These are phyloP conservation scores for Leucosporidium scottii DNA, from an alignment of 768 basidiomycete species.

Conservation along the genomic window DNA sequence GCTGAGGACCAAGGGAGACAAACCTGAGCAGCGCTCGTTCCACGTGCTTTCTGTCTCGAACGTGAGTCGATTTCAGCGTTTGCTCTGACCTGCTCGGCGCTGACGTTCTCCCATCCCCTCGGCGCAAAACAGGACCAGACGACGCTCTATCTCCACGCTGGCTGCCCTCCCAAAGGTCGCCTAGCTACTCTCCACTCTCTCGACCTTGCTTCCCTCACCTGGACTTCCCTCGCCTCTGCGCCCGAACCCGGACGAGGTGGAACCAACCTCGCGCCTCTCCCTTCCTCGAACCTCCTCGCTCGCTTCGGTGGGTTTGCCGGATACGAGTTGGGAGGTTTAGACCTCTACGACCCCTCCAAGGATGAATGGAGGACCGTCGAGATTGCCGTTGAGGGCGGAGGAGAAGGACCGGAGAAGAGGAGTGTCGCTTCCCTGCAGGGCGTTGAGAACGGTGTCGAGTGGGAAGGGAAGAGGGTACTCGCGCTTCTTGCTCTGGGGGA, in stretches of 20 bases:
- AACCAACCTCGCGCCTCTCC: constrained; percentile 43
- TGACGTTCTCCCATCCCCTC: not conserved
- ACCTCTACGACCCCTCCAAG: constrained; percentile 41
- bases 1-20: constrained; percentile 38
- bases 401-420: constrained; percentile 40
- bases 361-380: constrained; percentile 36
- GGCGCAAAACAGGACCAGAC: constrained; percentile 30
- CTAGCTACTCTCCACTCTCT: constrained; percentile 43
- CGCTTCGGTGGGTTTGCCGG: constrained; percentile 43
- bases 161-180: constrained; percentile 45
- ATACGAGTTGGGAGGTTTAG: constrained; percentile 44
- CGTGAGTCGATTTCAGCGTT: constrained; percentile 7
- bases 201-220: constrained; percentile 38
- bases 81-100: no score
- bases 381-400: constrained; percentile 1
- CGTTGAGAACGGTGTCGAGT: constrained; percentile 31
- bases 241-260: constrained; percentile 47
- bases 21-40: constrained; percentile 43
- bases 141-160: constrained; percentile 46
- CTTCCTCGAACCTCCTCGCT: constrained; percentile 11
- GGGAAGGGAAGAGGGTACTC: constrained; percentile 21
- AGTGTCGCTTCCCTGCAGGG: constrained; percentile 44
- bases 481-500: constrained; percentile 40
- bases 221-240: constrained; percentile 43
- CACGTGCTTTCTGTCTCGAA: constrained; percentile 36